These are phyloP conservation scores for Volutella citrinella DNA, from an alignment of 2,329 filamentous ascomycete genomes.

Conservation along the genomic window DNA sequence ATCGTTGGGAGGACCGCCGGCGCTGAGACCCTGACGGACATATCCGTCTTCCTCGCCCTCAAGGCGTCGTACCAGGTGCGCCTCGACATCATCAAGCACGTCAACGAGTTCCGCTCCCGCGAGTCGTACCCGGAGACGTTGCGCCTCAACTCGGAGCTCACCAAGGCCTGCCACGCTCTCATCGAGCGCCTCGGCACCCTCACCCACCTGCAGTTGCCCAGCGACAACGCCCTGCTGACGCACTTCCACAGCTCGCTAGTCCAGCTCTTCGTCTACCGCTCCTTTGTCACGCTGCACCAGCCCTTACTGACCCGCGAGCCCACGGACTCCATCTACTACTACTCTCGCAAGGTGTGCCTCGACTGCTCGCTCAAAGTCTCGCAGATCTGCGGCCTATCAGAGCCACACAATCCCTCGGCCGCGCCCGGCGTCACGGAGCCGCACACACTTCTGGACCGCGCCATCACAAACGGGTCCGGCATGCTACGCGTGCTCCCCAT, in stretches of 20 bases:
- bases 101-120: conserved; percentile 44
- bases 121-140: conserved; percentile 47
- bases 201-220: conserved; percentile 27
- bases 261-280: conserved; percentile 44
- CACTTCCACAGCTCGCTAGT: conserved; percentile 41
- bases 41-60: conserved; percentile 47
- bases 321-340: conserved; percentile 47
- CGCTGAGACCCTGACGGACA: conserved; percentile 35
- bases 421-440: conserved; percentile 18
- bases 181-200: conserved; percentile 34
- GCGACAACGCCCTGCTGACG: conserved; percentile 17
- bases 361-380: conserved; percentile 39
- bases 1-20: conserved; percentile 5
- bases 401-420: conserved; percentile 9
- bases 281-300: conserved; percentile 53
- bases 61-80: conserved; percentile 42
- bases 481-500: conserved; percentile 40
- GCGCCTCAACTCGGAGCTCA: conserved; percentile 43
- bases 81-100: conserved; percentile 40
- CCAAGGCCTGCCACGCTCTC: conserved; percentile 33
- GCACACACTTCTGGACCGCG: conserved; percentile 31
- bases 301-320: conserved; percentile 43
- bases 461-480: conserved; percentile 39
- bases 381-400: conserved; percentile 29
- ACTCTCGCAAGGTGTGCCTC: conserved; percentile 49